Evolutionary conservation across 2,329 filamentous ascomycete species (phyloP).

Genomic region (Scedosporium aurantiacum): DNA sequence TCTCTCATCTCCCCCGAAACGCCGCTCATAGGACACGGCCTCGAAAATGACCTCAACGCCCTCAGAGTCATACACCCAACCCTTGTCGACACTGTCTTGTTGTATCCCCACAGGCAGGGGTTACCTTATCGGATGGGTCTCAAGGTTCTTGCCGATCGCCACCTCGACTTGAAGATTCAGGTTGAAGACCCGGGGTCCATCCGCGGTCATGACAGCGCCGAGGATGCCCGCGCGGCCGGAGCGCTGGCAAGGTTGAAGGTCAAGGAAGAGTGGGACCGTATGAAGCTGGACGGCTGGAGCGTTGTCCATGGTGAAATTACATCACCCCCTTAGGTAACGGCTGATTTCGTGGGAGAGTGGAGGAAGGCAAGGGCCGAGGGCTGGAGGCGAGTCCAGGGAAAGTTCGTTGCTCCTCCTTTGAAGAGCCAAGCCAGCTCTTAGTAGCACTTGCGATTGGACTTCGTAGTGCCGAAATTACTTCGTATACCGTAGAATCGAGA

Average conservation of each 20-base stretch:
- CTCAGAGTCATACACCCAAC: constrained; percentile 74
- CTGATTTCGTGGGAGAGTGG: constrained; percentile 1
- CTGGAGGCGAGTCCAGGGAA: constrained; percentile 2
- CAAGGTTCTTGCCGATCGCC: constrained; percentile 58
- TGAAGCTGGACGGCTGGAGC: constrained; percentile 59
- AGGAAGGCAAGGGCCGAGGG: neutral
- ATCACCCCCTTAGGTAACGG: constrained; percentile 20
- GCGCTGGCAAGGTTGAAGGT: constrained; percentile 70
- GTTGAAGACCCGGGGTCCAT: constrained; percentile 36
- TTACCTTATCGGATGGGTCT: constrained; percentile 69
- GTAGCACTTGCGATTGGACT: neutral
- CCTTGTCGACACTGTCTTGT: constrained; percentile 73
- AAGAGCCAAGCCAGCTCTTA: neutral
- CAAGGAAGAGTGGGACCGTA: constrained; percentile 54
- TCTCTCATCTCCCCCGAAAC: constrained; percentile 63
- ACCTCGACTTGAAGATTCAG: constrained; percentile 71
- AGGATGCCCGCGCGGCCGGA: constrained; percentile 82
- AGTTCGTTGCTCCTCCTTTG: constrained; percentile 1
- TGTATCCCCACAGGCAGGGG: constrained; percentile 69
- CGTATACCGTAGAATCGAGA: neutral
- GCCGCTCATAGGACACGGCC: constrained; percentile 79
- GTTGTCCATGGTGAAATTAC: constrained; percentile 38
- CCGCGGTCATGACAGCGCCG: constrained; percentile 77
- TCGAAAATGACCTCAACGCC: constrained; percentile 91
- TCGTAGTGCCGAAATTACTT: neutral